Evolutionary conservation across 345 rosid genomes (phyloP), one percentile per base, ranked within the genome.

Genomic region (Cardamine occulta): DNA sequence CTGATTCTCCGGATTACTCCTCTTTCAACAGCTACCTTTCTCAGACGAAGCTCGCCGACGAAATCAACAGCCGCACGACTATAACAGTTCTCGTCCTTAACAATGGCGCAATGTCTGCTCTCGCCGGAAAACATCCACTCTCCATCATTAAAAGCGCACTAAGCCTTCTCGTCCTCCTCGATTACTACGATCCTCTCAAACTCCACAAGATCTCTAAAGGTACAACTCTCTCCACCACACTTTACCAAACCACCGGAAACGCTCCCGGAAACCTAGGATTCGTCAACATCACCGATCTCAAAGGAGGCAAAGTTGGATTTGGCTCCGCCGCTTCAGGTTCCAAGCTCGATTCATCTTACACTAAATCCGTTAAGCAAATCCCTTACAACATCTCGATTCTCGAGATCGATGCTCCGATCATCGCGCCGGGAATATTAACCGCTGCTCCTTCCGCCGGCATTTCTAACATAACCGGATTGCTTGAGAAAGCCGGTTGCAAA

Each of bases 231-330:
- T 62, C 88, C 66, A 89, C 99, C 55, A 95, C 96, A 5, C 97
- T 95, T 21, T 95, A 90, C 79, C 99, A 90, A 76, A 89, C 99
- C 67, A 95, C 97, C 74, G 98, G 99, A 8, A 84, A 86, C 56
- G 97, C 96, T 70, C 89, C 97, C 8, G 97, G 98, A 1, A 88
- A 85, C 73, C 18, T 82, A 26, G 97, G 97, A 1, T 89, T 95
- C 66, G 96, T 95, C 71, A 91, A 95, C 69, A 95, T 92, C 68
- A 95, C 97, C 66, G 92, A 87, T 66, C 86, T 92, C 6, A 81
- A 82, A 51, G 97, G 97, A 6, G 97, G 97, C 6, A 92, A 92
- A 74, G 96, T 95, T 23, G 91, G 84, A 2, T 89, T 95, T 74
- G 93, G 96, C 72, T 80, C 99, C 8, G 91, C 93, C 7, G 90